Base-by-base conservation (phyloP, 2,329 filamentous ascomycete genomes). In the Graphium sp. region DNA sequence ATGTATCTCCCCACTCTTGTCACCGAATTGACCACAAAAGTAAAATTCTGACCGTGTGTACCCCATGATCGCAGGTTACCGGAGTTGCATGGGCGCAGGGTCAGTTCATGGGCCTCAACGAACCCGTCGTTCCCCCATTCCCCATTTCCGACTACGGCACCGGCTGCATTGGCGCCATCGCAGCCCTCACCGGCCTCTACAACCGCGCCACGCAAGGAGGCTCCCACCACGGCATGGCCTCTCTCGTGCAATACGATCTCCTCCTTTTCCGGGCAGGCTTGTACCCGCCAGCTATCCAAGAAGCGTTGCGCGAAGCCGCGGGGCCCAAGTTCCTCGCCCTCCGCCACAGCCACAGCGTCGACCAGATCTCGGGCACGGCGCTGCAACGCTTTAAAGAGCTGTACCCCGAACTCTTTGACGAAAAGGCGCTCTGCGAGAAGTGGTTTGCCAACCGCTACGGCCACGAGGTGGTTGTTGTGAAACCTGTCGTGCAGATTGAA, bases 101-200 rank as follows among this genome's bases (percentile, higher is more conserved):
- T n/a, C 44, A 49, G 7, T 66, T 67, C 37, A 71, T 74, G 66
- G 65, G 63, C 2, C 42, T 71, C 9, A 41, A 63, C 18, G 72
- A 77, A 41, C 72, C 73, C 11, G 61, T 78, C 2, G 66, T 78
- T 0, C 73, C 74, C 26, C 71, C 72, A 0, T 71, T 73, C 33
- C 67, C 66, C 18, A 70, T 71, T 24, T 39, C 40, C 2, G 40
- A 42, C 17, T 42, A 42, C 22, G 39, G 41, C 12, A 40, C 37
- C 3, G 40, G 39, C 4, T 26, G 41, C 6, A 26, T 40, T 2
- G 40, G 40, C 4, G 39, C 39, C 1, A 30, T 30, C 2, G 39
- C 40, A 4, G 31, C 34, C 7, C 22, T 42, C 3, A 31, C 38
- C 9, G 41, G 39, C 4, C 27, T 42, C 5, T 14, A 37, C 3